A percentile compares a stretch with the other conserved stretches of the same genome.
phyloP scores from a whole-genome alignment of 2,329 filamentous ascomycete genomes.

The Ascochyta pisi region DNA sequence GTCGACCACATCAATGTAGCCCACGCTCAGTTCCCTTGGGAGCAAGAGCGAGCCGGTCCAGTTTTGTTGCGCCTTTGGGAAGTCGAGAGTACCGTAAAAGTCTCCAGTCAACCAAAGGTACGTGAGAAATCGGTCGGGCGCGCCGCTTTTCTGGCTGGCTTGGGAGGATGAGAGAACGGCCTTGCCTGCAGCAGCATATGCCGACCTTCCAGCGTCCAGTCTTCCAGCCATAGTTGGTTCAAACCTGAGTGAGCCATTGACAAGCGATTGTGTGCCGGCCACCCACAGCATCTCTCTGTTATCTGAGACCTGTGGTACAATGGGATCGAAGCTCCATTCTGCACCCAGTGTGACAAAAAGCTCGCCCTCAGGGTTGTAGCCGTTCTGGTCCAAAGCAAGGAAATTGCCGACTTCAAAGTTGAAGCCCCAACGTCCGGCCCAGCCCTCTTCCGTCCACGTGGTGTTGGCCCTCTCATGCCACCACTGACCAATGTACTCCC shows the following conservation, averaged over 20 bases:
- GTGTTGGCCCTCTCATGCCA: slow-evolving; percentile 49
- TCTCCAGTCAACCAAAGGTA: slow-evolving; percentile 56
- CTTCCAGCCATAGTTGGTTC: slow-evolving; percentile 52
- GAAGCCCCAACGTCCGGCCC: slow-evolving; percentile 43
- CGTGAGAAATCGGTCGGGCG: slow-evolving; percentile 52
- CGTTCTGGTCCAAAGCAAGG: slow-evolving; percentile 51
- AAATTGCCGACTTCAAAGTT: slow-evolving; percentile 57
- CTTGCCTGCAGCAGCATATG: slow-evolving; percentile 56
- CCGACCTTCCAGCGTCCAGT: slow-evolving; percentile 52
- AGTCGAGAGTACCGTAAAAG: slow-evolving; percentile 49
- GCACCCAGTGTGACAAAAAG: slow-evolving; percentile 52
- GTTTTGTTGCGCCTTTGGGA: slow-evolving; percentile 53
- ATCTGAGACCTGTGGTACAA: slow-evolving; percentile 50
- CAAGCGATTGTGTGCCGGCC: slow-evolving; percentile 45
- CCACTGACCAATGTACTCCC: slow-evolving; percentile 49
- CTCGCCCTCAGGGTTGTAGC: slow-evolving; percentile 51
- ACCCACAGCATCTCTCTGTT: slow-evolving; percentile 54
- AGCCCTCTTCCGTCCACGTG: slow-evolving; percentile 30
- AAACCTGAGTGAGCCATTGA: slow-evolving; percentile 41
- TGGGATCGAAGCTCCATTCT: slow-evolving; percentile 53
- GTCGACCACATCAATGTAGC: slow-evolving; percentile 53
- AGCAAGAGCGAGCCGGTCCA: slow-evolving; percentile 55
- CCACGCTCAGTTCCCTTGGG: slow-evolving; percentile 53
- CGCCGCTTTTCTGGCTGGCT: slow-evolving; percentile 48
- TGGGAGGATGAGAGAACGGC: slow-evolving; percentile 48